Percentiles rank a stretch among this genome's conserved stretches.
phyloP scores from a whole-genome alignment of 306 rosid species.

The Cucurbita ficifolia region DNA sequence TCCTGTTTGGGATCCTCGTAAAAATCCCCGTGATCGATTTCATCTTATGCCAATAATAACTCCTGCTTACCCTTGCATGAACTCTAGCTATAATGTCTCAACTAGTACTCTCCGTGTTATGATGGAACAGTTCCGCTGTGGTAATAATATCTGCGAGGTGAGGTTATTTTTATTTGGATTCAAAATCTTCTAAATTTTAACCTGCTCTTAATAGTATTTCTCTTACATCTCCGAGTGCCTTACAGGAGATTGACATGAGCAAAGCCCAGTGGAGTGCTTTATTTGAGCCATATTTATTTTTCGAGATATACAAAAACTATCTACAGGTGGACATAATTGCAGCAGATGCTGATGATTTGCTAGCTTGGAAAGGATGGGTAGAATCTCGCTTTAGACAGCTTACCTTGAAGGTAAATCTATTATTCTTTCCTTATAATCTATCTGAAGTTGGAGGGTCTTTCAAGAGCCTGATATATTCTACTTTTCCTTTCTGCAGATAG shows the following conservation, averaged over 20 bases:
- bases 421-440: background rate
- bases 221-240: background rate
- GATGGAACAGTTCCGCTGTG: conserved; percentile 73
- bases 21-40: conserved; percentile 63
- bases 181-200: background rate
- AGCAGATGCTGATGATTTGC: conserved; percentile 64
- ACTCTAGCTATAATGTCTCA: conserved; percentile 95
- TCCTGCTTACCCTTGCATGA: conserved; percentile 99
- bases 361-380: conserved; percentile 92
- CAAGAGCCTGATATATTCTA: background rate
- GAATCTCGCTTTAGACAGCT: conserved; percentile 87
- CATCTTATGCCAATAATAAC: conserved; percentile 96
- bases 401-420: conserved; percentile 52
- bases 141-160: conserved; percentile 75
- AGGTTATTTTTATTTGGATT: conserved; percentile 10
- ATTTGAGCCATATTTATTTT: conserved; percentile 65
- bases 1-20: conserved; percentile 92
- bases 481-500: conserved; percentile 51
- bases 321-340: conserved; percentile 87
- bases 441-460: background rate
- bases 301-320: conserved; percentile 88
- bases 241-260: conserved; percentile 78
- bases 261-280: conserved; percentile 82
- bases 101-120: conserved; percentile 95
- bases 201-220: background rate